These are phyloP conservation scores for Trichoderma citrinoviride DNA, from an alignment of 2,329 filamentous ascomycete species.

Conservation along the genomic window DNA sequence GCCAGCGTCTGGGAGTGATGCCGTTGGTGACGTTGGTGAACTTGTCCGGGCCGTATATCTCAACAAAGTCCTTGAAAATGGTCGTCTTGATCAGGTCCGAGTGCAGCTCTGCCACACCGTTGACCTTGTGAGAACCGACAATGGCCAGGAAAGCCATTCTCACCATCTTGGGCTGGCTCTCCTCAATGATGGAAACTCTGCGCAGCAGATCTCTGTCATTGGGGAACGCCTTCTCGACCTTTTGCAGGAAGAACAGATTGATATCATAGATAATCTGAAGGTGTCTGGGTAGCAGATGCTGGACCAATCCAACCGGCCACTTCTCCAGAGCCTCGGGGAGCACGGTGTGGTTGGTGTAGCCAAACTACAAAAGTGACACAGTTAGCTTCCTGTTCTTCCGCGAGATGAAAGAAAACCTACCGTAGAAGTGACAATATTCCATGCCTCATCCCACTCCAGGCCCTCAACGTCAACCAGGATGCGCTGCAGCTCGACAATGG, in stretches of 20 bases:
- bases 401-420: conserved; percentile 39
- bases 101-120: conserved; percentile 95
- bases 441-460: conserved; percentile 89
- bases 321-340: conserved; percentile 96
- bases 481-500: conserved; percentile 91
- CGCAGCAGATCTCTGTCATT: conserved; percentile 80
- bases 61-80: conserved; percentile 99
- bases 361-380: conserved; percentile 55
- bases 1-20: conserved; percentile 91
- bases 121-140: conserved; percentile 98
- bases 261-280: conserved; percentile 98
- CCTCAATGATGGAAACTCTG: conserved; percentile 95
- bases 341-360: conserved; percentile 98
- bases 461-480: conserved; percentile 88
- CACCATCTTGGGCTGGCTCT: conserved; percentile 95
- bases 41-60: conserved; percentile 92
- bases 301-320: conserved; percentile 90
- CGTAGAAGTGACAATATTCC: conserved; percentile 72
- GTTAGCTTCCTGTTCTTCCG: neutral
- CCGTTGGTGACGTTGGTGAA: conserved; percentile 99
- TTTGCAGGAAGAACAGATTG: conserved; percentile 90
- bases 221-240: conserved; percentile 86
- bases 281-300: conserved; percentile 90
- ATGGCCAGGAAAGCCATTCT: conserved; percentile 95
- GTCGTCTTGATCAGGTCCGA: conserved; percentile 98